A percentile compares a stretch with the other conserved stretches of the same genome.
These are phyloP conservation scores for Venturia carpophila DNA, from an alignment of 2,329 filamentous ascomycete species.

Conservation along the genomic window DNA sequence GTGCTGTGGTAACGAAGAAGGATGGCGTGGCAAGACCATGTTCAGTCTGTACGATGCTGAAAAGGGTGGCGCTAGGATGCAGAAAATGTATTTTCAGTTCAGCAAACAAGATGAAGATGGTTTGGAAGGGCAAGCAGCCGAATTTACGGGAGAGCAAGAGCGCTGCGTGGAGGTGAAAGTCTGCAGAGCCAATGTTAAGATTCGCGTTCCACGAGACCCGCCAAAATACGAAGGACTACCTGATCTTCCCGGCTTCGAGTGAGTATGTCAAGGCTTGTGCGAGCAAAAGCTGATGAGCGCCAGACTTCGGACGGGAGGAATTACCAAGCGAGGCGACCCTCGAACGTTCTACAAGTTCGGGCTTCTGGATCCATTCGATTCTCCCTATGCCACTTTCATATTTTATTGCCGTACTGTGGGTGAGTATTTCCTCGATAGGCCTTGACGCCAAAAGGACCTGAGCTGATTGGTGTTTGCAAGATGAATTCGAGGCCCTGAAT, in stretches of 20 bases:
- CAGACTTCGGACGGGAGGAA: slow-evolving; percentile 33
- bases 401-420: slow-evolving; percentile 32
- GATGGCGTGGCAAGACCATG: slow-evolving; percentile 38
- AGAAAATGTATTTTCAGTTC: slow-evolving; percentile 33
- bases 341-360: slow-evolving; percentile 42
- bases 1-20: slow-evolving; percentile 36
- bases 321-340: slow-evolving; percentile 33
- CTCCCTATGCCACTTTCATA: slow-evolving; percentile 41
- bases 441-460: too few species aligned
- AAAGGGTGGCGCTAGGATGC: slow-evolving; percentile 25
- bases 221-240: slow-evolving; percentile 22
- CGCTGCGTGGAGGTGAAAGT: slow-evolving; percentile 36
- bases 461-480: neutral
- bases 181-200: slow-evolving; percentile 34
- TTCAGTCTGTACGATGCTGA: slow-evolving; percentile 36
- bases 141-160: slow-evolving; percentile 21
- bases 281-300: slow-evolving; percentile 20
- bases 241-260: slow-evolving; percentile 26
- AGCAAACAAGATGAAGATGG: slow-evolving; percentile 3
- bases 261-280: slow-evolving; percentile 20
- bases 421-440: slow-evolving; percentile 11
- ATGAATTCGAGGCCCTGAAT: slow-evolving; percentile 13
- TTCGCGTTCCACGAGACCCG: slow-evolving; percentile 29
- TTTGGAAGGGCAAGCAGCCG: neutral
- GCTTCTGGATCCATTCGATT: slow-evolving; percentile 41